phyloP scores from a whole-genome alignment of 257 asterid species.

The Solanum pimpinellifolium region DNA sequence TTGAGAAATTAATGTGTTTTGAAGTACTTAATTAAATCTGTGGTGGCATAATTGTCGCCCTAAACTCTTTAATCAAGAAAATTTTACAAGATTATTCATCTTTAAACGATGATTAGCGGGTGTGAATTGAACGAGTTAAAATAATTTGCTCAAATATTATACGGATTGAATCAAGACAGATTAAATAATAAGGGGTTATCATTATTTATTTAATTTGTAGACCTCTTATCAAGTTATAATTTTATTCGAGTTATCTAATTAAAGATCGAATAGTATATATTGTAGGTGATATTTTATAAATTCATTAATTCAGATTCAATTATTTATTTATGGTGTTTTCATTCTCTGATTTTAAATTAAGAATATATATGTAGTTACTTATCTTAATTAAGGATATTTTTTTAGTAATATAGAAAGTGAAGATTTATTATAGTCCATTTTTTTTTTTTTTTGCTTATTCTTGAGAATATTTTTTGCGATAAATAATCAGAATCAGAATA shows the following conservation, averaged over 20 bases:
- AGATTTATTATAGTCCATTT: background rate
- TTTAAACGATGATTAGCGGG: background rate
- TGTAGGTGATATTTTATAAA: accelerated
- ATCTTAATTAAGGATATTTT: too few relatives aligned
- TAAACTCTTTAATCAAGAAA: background rate
- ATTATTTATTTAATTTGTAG: background rate
- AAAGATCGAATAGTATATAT: background rate
- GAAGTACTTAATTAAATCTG: background rate
- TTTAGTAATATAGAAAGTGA: background rate
- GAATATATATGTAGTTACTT: background rate
- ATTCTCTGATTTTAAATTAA: background rate
- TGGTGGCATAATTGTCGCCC: slow-evolving; percentile 3
- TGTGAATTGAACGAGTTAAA: background rate
- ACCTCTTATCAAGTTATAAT: background rate
- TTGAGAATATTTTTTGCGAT: background rate
- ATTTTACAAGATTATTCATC: background rate
- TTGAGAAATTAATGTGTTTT: background rate
- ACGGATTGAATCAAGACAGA: accelerated
- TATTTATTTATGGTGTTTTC: too few relatives aligned
- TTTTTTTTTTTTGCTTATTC: background rate
- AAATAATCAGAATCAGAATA: background rate
- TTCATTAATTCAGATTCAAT: background rate
- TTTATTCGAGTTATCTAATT: background rate
- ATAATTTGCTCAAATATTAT: background rate
- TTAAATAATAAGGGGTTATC: background rate